Evolutionary conservation across 1,139 yeast genomes (phyloP).

Genomic region (Yamadazyma oceani): DNA sequence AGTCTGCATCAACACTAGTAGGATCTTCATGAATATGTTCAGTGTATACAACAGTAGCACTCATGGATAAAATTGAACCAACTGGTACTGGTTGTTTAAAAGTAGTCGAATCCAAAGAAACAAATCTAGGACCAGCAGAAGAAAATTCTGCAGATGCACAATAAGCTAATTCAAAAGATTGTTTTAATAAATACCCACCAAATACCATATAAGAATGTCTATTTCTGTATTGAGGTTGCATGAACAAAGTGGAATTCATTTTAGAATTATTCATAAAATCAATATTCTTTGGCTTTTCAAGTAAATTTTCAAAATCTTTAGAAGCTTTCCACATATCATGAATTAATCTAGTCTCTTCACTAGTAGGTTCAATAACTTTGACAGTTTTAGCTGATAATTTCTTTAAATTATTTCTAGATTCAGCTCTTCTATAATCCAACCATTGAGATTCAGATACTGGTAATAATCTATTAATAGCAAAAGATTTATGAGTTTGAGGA

Average conservation of each 20-base stretch:
- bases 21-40: conserved; percentile 53
- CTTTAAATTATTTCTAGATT: conserved; percentile 83
- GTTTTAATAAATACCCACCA: conserved; percentile 90
- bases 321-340: conserved; percentile 76
- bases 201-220: conserved; percentile 92
- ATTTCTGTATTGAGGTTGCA: conserved; percentile 96
- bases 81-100: conserved; percentile 95
- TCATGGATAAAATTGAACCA: conserved; percentile 81
- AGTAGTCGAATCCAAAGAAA: conserved; percentile 85
- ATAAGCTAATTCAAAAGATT: conserved; percentile 89
- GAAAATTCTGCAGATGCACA: conserved; percentile 89
- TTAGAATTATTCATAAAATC: conserved; percentile 70
- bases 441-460: conserved; percentile 76
- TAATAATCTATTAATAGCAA: conserved; percentile 76
- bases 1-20: conserved; percentile 32
- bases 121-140: conserved; percentile 80
- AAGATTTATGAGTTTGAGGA: conserved; percentile 83
- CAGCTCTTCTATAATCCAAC: conserved; percentile 84
- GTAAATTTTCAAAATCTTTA: conserved; percentile 35
- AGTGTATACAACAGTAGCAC: conserved; percentile 81
- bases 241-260: conserved; percentile 73
- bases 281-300: conserved; percentile 37
- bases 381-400: conserved; percentile 70
- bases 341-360: conserved; percentile 66
- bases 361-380: conserved; percentile 66